Evolutionary conservation across 78 protist genomes (phyloP), one percentile per base, ranked within the genome.

Genomic region (Cavenderia fasciculata): DNA sequence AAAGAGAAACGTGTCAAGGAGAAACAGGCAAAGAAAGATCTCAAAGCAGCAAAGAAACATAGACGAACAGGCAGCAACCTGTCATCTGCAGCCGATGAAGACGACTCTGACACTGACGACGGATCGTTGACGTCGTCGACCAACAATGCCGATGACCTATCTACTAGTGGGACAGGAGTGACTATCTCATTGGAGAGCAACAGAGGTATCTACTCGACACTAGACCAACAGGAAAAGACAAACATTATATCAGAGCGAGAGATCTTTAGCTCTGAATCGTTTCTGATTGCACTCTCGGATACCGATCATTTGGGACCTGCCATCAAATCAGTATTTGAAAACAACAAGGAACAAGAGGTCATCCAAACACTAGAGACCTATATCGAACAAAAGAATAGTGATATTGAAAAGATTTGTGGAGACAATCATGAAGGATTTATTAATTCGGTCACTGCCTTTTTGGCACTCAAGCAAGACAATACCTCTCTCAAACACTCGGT

Each of bases 301-400:
- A 82, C 90, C 29, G 90, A 82, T 56, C 90, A 82, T 57, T 25
- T 82, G 1, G 90, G 90, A 18, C 90, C 90, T 10, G 90, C 90
- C 0, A 82, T 82, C 34, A 82, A 82, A 49, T 82, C 90, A 18
- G 66, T 82, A 21, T 82, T 82, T 57, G 90, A 82, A 49, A 47
- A 36, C 19, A 57, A 33, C 61, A 82, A 82, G 47, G 79, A 82
- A 41, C 47, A 82, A 6, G 90, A 82, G n/a, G 78, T 82, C 0
- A 82, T 82, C 8, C 49, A 49, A 10, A 68, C 43, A 40, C 63
- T 82, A 34, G 68, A 82, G 21, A 25, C 57, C 4, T 82, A 82
- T 41, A 82, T 82, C 1, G 31, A 31, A 0, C 44, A 65, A 34
- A 82, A 82, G 23, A 78, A 82, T 23, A 3, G 31, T 2, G 90